These are phyloP conservation scores for Hygrophila difformis DNA, from an alignment of 257 asterid species.

Conservation along the genomic window DNA sequence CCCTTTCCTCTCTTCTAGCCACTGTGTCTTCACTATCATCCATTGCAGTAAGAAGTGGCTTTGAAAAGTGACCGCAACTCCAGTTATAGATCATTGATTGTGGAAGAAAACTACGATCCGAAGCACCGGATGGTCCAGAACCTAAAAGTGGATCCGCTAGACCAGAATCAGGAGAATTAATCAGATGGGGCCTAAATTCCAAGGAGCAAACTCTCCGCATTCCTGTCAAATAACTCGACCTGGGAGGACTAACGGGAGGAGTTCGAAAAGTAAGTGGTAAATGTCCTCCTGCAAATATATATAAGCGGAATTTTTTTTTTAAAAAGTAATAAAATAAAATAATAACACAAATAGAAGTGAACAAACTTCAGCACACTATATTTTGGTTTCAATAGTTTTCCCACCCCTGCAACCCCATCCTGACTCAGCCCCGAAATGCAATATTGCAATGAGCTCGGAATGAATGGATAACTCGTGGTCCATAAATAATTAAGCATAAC, in stretches of 20 bases:
- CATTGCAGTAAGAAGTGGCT: slow-evolving; percentile 82
- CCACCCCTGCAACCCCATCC: too few species aligned
- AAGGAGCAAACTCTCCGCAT: slow-evolving; percentile 93
- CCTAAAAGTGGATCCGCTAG: slow-evolving; percentile 94
- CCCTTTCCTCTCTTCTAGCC: slow-evolving; percentile 81
- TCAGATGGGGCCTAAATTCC: slow-evolving; percentile 91
- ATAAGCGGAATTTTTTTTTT: too few species aligned
- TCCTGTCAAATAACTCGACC: slow-evolving; percentile 83
- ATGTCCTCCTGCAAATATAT: slow-evolving; percentile 42
- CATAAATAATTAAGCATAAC: too few species aligned
- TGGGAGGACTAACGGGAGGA: slow-evolving; percentile 99
- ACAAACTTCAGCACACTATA: too few species aligned
- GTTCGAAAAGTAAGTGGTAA: slow-evolving; percentile 90
- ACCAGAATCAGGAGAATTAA: slow-evolving; percentile 87
- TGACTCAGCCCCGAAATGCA: too few species aligned
- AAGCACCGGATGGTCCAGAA: slow-evolving; percentile 56
- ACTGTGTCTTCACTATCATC: slow-evolving; percentile 81
- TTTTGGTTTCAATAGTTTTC: too few species aligned
- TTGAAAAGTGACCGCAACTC: slow-evolving; percentile 98
- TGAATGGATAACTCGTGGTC: neutral
- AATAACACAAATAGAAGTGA: neutral
- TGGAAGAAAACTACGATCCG: slow-evolving; percentile 95
- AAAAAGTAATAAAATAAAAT: too few species aligned
- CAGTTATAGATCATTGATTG: slow-evolving; percentile 84
- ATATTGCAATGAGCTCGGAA: too few species aligned